Evolutionary conservation across 495 filamentous ascomycete species (phyloP), one percentile per base, ranked within the genome.

Genomic region (Trichoderma orchidacearum): DNA sequence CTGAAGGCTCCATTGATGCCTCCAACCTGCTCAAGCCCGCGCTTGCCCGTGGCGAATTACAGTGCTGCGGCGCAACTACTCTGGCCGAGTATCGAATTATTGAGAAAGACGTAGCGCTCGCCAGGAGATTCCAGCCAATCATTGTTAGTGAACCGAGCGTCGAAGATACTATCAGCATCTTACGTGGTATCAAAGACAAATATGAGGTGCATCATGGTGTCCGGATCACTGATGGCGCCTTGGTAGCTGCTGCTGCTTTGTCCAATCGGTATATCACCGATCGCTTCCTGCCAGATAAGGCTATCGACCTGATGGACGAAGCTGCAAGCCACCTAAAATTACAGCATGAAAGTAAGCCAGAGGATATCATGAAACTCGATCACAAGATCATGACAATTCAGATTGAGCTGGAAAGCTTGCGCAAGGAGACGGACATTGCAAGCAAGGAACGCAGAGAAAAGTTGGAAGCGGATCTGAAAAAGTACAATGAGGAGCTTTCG

Each of bases 171-270:
- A 89, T 98, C 56, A 96, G 90, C 55, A 98, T 98, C 57, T 78
- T 98, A 0, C 85, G 93, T 63, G 93, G 92, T 55, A 95, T 98
- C 71, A 96, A 96, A 64, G 89, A 96, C 60, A 85, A 87, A 54
- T 98, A 98, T 63, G 93, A 98, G 68, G 89, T 96, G 13, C 93
- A 98, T 62, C 93, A 98, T 66, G 86, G 86, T 63, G 91, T 97
- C 5, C 77, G 92, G 56, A 97, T 98, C 58, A 94, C 90, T 0
- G 93, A 97, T 65, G 86, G 83, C 21, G 91, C 93, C 12, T 75
- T 96, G 17, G 92, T 98, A 6, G 87, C 93, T 4, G 93, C 93
- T 17, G 92, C 93, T 8, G 87, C 86, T 0, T 87, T 91, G 67
- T 90, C 86, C 54, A 96, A 97, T 63, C 87, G 93, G 30, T 98